A percentile compares a stretch with the other conserved stretches of the same genome.
phyloP scores from a whole-genome alignment of 495 filamentous ascomycete genomes.

The Aspergillus sclerotiicarbonarius region DNA sequence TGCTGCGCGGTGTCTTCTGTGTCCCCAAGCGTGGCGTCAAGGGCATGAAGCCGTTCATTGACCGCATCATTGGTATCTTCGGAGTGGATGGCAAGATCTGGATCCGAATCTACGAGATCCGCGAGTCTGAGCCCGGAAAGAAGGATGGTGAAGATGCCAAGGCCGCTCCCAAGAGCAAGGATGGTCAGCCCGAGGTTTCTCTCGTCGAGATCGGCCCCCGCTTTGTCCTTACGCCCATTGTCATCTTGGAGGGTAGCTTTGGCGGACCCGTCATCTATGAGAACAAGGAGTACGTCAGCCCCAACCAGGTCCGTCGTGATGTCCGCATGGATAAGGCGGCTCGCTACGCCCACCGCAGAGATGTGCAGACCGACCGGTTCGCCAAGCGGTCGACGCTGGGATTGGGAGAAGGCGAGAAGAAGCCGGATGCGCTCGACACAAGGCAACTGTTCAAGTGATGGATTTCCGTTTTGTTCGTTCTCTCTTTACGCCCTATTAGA shows the following conservation, averaged over 20 bases:
- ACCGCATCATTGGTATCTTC: constrained; percentile 92
- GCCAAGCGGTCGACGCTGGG: constrained; percentile 75
- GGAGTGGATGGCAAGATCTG: constrained; percentile 94
- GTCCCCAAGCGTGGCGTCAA: constrained; percentile 79
- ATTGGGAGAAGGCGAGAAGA: constrained; percentile 61
- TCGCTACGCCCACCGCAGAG: constrained; percentile 68
- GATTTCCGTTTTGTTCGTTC: constrained; percentile 21
- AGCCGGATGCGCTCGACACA: constrained; percentile 73
- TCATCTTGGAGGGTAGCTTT: constrained; percentile 93
- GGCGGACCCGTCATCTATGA: constrained; percentile 97
- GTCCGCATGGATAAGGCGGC: constrained; percentile 70
- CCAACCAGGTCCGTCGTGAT: constrained; percentile 88
- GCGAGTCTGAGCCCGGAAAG: constrained; percentile 65
- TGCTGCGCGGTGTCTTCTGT: constrained; percentile 88
- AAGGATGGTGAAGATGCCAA: constrained; percentile 36
- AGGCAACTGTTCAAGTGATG: constrained; percentile 73
- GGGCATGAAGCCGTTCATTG: constrained; percentile 92
- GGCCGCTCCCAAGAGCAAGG: constrained; percentile 34
- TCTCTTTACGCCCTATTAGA: constrained; percentile 27
- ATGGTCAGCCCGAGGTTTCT: constrained; percentile 63
- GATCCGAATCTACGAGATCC: constrained; percentile 92
- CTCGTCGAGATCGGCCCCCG: constrained; percentile 93
- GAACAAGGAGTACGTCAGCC: constrained; percentile 96
- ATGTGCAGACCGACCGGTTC: constrained; percentile 67
- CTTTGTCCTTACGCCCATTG: constrained; percentile 92